Evolutionary conservation across 208 protist species (phyloP).

Genomic region (Novymonas esmeraldas): DNA sequence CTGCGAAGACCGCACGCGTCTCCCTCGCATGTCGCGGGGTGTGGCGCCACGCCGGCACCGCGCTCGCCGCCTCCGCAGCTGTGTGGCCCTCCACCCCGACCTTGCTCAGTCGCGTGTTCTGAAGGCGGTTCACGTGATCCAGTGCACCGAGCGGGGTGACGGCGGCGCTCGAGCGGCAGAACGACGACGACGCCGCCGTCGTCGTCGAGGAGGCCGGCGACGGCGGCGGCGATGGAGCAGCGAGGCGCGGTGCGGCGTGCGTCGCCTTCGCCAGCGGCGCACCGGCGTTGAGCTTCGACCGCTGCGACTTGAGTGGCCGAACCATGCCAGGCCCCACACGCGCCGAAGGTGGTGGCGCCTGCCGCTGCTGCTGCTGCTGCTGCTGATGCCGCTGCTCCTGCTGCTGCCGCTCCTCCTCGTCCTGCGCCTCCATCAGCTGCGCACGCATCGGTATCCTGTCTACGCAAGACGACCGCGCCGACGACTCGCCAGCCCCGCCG

Average conservation of each 20-base stretch:
- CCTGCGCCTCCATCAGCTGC: not conserved
- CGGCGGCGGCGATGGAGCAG: not conserved
- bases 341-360: not conserved
- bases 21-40: not conserved
- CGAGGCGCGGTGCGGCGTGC: no score
- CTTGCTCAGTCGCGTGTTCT: not conserved
- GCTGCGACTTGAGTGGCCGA: not conserved
- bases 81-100: not conserved
- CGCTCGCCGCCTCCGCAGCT: not conserved
- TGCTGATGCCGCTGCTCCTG: slow-evolving; percentile 4
- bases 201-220: not conserved
- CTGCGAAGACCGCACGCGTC: slow-evolving; percentile 6
- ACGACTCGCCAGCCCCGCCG: no score
- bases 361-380: slow-evolving; percentile 1
- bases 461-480: no score
- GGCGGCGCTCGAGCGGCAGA: slow-evolving; percentile 22
- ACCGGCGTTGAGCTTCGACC: not conserved
- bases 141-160: slow-evolving; percentile 30
- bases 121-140: slow-evolving; percentile 22
- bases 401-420: not conserved
- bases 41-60: no score
- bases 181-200: slow-evolving; percentile 5
- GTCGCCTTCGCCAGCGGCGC: no score
- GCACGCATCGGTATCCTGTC: no score
- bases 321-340: no score